phyloP scores from a whole-genome alignment of 1,284 basidiomycete genomes.

The Sanguinoderma infundibulare region DNA sequence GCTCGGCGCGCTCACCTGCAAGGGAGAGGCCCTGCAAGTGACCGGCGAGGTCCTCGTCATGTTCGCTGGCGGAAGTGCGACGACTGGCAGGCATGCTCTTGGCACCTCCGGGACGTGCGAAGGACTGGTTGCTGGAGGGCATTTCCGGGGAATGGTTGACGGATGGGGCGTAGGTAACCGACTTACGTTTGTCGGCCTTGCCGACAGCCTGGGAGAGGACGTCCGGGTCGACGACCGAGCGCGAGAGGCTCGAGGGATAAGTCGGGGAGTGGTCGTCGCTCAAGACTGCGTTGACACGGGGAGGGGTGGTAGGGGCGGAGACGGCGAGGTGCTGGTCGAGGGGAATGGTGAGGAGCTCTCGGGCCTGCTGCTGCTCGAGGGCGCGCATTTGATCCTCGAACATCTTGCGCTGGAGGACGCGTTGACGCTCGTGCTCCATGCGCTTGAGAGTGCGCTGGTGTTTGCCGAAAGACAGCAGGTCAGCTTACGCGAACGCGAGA shows the following conservation, averaged over 20 bases:
- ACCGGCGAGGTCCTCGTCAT: constrained; percentile 78
- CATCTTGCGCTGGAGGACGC: constrained; percentile 81
- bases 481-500: constrained; percentile 13
- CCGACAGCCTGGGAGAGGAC: constrained; percentile 68
- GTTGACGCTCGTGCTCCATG: constrained; percentile 88
- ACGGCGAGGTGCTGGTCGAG: constrained; percentile 77
- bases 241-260: constrained; percentile 47
- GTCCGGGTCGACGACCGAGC: constrained; percentile 60
- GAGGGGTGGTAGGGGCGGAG: constrained; percentile 83
- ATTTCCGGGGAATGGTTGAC: constrained; percentile 75
- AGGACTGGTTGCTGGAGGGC: constrained; percentile 53
- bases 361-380: constrained; percentile 89
- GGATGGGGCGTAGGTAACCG: constrained; percentile 81
- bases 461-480: constrained; percentile 12
- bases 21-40: constrained; percentile 73
- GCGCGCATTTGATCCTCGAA: constrained; percentile 95
- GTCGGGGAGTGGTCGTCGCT: constrained; percentile 46
- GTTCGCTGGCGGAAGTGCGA: constrained; percentile 79
- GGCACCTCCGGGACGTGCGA: constrained; percentile 69
- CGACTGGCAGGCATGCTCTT: constrained; percentile 90
- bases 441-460: constrained; percentile 85
- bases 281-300: constrained; percentile 70
- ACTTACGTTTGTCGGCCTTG: constrained; percentile 79
- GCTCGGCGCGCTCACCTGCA: constrained; percentile 57
- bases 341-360: constrained; percentile 78